These are phyloP conservation scores for Cladobotryum mycophilum DNA, from an alignment of 2,329 filamentous ascomycete genomes.

Conservation along the genomic window DNA sequence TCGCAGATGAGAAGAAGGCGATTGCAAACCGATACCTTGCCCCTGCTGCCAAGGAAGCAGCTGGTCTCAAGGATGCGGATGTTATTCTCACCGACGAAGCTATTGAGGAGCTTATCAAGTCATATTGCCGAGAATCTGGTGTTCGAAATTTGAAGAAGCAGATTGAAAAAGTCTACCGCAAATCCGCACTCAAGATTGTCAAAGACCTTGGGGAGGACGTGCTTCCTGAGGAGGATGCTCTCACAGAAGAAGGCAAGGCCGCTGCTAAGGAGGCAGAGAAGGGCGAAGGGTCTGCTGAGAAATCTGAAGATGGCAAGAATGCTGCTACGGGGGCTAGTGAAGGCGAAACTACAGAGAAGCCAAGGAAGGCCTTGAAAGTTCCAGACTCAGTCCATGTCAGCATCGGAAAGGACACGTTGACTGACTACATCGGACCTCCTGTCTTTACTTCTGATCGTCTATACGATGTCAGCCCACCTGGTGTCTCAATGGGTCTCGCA, in stretches of 20 bases:
- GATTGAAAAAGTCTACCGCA: constrained; percentile 98
- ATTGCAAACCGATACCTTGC: constrained; percentile 92
- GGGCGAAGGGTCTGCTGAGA: constrained; percentile 37
- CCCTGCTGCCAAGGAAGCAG: constrained; percentile 89
- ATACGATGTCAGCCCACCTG: constrained; percentile 87
- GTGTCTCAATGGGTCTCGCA: constrained; percentile 94
- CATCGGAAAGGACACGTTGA: constrained; percentile 84
- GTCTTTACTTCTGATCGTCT: constrained; percentile 93
- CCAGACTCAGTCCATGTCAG: constrained; percentile 80
- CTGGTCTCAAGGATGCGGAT: constrained; percentile 82
- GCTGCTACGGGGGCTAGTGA: constrained; percentile 28
- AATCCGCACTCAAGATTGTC: constrained; percentile 94
- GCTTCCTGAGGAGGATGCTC: constrained; percentile 70
- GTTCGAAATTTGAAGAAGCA: constrained; percentile 98
- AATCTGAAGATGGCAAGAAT: constrained; percentile 15
- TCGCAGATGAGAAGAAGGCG: constrained; percentile 97
- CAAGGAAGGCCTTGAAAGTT: constrained; percentile 72
- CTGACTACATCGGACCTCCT: constrained; percentile 93
- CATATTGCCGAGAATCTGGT: constrained; percentile 94
- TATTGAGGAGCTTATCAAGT: constrained; percentile 96
- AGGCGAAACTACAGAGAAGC: constrained; percentile 51
- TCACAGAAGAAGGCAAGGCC: constrained; percentile 80
- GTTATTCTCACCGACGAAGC: constrained; percentile 82
- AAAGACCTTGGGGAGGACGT: constrained; percentile 85
- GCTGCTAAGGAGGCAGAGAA: constrained; percentile 65